Percentiles rank a stretch among this genome's conserved stretches.
These are phyloP conservation scores for Blepharisma undulans DNA, from an alignment of 169 alveolate genomes.

Conservation along the genomic window DNA sequence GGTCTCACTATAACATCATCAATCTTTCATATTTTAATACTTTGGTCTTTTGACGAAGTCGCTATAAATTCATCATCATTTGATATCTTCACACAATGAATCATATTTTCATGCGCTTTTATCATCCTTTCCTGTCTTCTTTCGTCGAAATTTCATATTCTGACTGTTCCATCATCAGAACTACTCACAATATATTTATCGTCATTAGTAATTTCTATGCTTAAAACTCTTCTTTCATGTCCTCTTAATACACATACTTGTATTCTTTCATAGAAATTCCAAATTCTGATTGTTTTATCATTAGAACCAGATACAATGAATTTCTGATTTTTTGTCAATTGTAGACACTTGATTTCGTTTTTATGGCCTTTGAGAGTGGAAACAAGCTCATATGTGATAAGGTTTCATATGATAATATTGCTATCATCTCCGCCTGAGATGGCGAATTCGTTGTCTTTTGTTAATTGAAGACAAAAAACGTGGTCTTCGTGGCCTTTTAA, in stretches of 20 bases:
- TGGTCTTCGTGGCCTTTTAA: constrained; percentile 8
- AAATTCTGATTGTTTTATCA: constrained; percentile 29
- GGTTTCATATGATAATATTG: background rate
- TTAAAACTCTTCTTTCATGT: background rate
- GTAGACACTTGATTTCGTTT: background rate
- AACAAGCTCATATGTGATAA: background rate
- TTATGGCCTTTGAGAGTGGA: constrained; percentile 3
- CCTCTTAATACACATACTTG: background rate
- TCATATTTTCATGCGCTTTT: background rate
- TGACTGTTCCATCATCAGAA: constrained; percentile 6
- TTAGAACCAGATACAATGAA: constrained; percentile 15
- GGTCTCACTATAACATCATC: background rate
- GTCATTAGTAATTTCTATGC: background rate
- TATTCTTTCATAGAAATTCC: background rate
- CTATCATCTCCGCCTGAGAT: constrained; percentile 3
- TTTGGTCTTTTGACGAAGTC: background rate
- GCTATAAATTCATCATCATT: background rate
- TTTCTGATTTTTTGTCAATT: background rate
- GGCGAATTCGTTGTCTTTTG: background rate
- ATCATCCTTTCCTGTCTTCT: background rate
- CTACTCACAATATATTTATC: background rate
- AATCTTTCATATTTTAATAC: background rate
- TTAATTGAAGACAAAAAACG: background rate
- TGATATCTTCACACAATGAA: background rate
- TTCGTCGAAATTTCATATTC: constrained; percentile 1